A percentile compares a stretch with the other conserved stretches of the same genome.
Evolutionary conservation across 805 yeast species (phyloP).

Genomic region (Candida arabinofermentans): DNA sequence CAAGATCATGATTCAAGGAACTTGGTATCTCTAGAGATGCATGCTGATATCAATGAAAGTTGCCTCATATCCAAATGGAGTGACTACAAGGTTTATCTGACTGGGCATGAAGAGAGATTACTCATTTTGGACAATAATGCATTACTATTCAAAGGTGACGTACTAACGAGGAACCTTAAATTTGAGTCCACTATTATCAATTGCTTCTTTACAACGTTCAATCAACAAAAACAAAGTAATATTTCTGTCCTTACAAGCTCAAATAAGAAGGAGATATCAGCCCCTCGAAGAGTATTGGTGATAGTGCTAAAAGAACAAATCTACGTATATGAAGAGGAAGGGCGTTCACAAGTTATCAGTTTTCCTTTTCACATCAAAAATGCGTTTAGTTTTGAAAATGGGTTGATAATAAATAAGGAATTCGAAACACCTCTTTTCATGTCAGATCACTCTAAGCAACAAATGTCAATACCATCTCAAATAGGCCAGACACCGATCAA

Average conservation of each 20-base stretch:
- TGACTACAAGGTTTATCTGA: conserved; percentile 16
- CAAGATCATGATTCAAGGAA: conserved; percentile 15
- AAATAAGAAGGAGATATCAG: background rate
- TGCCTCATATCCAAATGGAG: conserved; percentile 5
- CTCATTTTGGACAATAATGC: conserved; percentile 33
- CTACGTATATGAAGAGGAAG: conserved; percentile 57
- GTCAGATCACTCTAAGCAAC: conserved; percentile 2
- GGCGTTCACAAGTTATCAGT: conserved; percentile 54
- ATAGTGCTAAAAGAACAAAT: conserved; percentile 60
- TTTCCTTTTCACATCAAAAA: conserved; percentile 64
- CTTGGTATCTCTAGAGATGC: conserved; percentile 16
- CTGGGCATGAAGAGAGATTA: conserved; percentile 21
- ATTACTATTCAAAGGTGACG: conserved; percentile 46
- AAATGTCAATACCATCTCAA: background rate
- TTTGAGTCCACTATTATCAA: conserved; percentile 49
- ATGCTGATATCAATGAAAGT: conserved; percentile 17
- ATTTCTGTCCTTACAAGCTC: background rate
- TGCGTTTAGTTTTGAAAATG: conserved; percentile 64
- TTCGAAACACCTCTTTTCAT: conserved; percentile 12
- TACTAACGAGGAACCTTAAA: conserved; percentile 43
- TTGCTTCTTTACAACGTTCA: conserved; percentile 61
- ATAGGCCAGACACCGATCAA: conserved; percentile 5
- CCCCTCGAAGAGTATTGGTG: conserved; percentile 40
- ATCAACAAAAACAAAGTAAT: conserved; percentile 13
- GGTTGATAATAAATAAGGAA: conserved; percentile 43